Base-by-base conservation (phyloP, 345 rosid genomes). In the Syzygium aromaticum region DNA sequence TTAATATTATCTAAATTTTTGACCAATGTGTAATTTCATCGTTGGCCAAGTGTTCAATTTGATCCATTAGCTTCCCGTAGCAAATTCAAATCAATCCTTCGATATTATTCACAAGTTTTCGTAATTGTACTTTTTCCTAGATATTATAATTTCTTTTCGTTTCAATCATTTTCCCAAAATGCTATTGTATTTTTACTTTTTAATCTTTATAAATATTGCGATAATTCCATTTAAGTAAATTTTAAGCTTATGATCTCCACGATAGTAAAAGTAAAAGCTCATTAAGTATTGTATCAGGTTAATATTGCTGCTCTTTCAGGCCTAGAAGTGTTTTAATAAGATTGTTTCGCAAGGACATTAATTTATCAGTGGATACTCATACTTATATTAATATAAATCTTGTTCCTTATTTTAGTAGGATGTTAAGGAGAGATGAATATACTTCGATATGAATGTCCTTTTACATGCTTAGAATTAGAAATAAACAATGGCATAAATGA, bases 1-100 rank as follows among this genome's bases (percentile, higher is more conserved):
- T 64, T 30, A 30, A 17, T 17, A 19, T 11, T 8, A 3, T 17
- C 11, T 5, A 67, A 16, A 2, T 4, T 17, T 16, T 30, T 17
- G 16, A 38, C 27, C 49, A 0, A 38, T 22, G 1, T 38, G 19
- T 3, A 19, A 73, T 73, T 3, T 73, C 27, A 38, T 73, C 7
- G 10, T 38, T 9, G 14, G 25, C 21, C 25, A 19, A 8, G 2
- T 19, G 14, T 73, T 19, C 14, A 38, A 19, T 73, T 27, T 10
- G 0, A 1, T 33, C 1, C 7, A 19, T 33, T 1, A 19, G 19
- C 11, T 73, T 67, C 13, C 11, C 5, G 8, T 22, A 9, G 33
- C 43, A 67, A 67, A 30, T 67, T 73, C 49, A 73, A 33, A 73
- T 38, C 23, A 19, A 2, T 73, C 27, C 1, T 38, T 19, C 3